Conservation (phyloP, 2,329 filamentous ascomycete genomes). For the Incumbomyces delicatus region DNA sequence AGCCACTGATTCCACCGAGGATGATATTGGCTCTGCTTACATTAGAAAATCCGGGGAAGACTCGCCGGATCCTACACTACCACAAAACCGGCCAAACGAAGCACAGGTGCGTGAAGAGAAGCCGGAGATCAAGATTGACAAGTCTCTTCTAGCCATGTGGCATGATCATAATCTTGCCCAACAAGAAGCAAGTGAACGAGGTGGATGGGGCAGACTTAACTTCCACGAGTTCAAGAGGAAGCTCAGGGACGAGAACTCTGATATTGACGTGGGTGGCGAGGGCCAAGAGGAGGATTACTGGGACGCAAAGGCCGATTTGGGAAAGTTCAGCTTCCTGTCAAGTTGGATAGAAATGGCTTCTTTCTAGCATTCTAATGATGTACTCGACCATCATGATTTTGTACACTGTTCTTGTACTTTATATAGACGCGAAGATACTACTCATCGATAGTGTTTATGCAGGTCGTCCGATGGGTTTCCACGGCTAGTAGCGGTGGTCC, state of each 20-base stretch:
- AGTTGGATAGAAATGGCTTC: constrained; percentile 77
- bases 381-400: too few species aligned
- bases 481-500: too few species aligned
- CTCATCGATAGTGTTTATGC: too few species aligned
- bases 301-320: constrained; percentile 19
- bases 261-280: constrained; percentile 1
- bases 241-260: constrained; percentile 42
- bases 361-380: constrained; percentile 32
- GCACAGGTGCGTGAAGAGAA: constrained; percentile 19
- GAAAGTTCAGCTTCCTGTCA: constrained; percentile 53
- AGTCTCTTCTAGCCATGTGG: constrained; percentile 34
- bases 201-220: constrained; percentile 46
- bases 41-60: background rate
- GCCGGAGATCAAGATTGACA: constrained; percentile 8
- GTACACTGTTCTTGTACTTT: too few species aligned
- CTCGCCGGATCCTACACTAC: constrained; percentile 34
- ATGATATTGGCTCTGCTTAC: background rate
- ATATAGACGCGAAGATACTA: too few species aligned
- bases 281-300: constrained; percentile 8
- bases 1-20: background rate
- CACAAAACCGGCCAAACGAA: constrained; percentile 36
- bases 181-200: constrained; percentile 50
- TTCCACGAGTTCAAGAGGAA: constrained; percentile 71
- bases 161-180: constrained; percentile 53
- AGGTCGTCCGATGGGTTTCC: too few species aligned